Conservation (phyloP, 768 basidiomycete genomes). For the Pulveroboletus ravenelii region DNA sequence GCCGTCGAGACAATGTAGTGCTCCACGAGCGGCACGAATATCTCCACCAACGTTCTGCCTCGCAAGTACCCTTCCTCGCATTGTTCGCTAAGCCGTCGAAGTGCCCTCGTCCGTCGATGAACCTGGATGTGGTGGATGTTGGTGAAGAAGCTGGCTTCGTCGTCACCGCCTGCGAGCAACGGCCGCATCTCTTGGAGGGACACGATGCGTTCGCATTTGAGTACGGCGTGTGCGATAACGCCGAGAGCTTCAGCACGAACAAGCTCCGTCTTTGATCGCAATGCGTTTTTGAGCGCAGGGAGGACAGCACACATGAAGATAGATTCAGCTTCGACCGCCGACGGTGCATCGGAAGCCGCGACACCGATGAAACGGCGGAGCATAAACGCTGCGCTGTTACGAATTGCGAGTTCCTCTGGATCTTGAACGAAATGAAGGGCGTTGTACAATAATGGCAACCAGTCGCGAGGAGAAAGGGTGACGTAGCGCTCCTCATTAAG, state of each 20-base stretch:
- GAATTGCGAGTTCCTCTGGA: conserved; percentile 78
- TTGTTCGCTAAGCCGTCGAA: conserved; percentile 78
- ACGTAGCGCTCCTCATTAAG: conserved; percentile 66
- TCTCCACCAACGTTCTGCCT: conserved; percentile 66
- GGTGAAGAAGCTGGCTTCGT: conserved; percentile 95
- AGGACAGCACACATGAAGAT: conserved; percentile 63
- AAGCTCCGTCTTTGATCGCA: conserved; percentile 77
- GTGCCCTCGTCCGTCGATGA: conserved; percentile 82
- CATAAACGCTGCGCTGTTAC: conserved; percentile 72
- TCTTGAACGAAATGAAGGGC: conserved; percentile 86
- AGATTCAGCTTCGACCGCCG: conserved; percentile 42
- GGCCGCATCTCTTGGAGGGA: conserved; percentile 75
- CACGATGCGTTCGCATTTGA: conserved; percentile 52
- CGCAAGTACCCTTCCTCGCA: conserved; percentile 62
- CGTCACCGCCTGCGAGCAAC: conserved; percentile 80
- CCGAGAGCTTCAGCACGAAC: conserved; percentile 82
- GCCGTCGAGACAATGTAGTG: conserved; percentile 67
- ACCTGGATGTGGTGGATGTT: conserved; percentile 93
- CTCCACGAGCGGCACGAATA: conserved; percentile 83
- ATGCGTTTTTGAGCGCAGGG: conserved; percentile 73
- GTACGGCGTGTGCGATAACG: conserved; percentile 73
- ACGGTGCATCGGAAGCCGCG: conserved; percentile 30
- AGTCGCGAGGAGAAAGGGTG: conserved; percentile 51
- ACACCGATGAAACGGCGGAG: conserved; percentile 76
- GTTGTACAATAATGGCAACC: conserved; percentile 83